Evolutionary conservation across 768 basidiomycete genomes (phyloP).

Genomic region (Mycena leptocephala): DNA sequence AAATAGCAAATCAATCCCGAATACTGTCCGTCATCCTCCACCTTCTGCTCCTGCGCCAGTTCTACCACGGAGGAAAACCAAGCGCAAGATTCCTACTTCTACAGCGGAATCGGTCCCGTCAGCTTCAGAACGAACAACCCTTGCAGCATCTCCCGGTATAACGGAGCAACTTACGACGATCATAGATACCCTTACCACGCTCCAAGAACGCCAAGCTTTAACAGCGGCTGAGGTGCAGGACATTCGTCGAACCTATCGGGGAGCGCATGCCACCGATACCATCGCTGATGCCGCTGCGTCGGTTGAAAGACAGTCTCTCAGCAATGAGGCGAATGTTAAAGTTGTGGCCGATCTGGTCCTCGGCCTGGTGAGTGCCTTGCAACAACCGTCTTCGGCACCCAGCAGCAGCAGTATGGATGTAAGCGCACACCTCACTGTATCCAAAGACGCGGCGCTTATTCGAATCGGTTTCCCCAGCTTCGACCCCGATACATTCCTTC

Average conservation of each 20-base stretch:
- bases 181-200: not conserved
- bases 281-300: not conserved
- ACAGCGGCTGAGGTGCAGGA: not conserved
- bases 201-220: not conserved
- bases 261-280: not conserved
- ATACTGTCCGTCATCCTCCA: not conserved
- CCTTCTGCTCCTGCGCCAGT: not conserved
- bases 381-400: not conserved
- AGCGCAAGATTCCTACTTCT: not conserved
- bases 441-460: not conserved
- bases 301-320: not conserved
- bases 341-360: constrained; percentile 9
- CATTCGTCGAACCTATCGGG: not conserved
- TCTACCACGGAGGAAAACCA: not conserved
- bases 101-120: not conserved
- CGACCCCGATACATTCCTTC: not conserved
- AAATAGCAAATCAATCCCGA: constrained; percentile 13
- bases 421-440: not conserved
- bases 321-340: not conserved
- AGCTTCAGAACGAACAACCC: not conserved
- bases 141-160: not conserved
- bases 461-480: not conserved
- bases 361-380: constrained; percentile 1
- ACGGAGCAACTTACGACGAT: not conserved
- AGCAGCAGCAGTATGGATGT: not conserved